These are phyloP conservation scores for Kalmusia sp. DNA, from an alignment of 2,329 filamentous ascomycete species.

Conservation along the genomic window DNA sequence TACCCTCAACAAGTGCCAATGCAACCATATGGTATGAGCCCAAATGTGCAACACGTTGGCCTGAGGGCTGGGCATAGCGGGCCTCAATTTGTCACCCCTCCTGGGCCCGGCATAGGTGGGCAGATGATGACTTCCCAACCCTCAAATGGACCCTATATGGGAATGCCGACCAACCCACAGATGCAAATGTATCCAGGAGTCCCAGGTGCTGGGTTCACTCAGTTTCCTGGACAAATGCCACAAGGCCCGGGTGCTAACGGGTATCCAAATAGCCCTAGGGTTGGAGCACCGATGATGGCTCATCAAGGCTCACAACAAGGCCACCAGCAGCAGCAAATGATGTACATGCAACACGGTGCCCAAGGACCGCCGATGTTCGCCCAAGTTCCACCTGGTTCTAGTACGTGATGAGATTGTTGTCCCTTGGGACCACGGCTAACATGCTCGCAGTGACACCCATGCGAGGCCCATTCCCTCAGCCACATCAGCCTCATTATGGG, in stretches of 20 bases:
- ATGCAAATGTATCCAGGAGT: conserved; percentile 83
- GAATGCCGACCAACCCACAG: conserved; percentile 71
- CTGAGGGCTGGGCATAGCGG: conserved; percentile 76
- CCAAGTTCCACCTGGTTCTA: conserved; percentile 74
- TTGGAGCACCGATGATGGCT: conserved; percentile 85
- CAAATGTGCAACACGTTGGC: conserved; percentile 72
- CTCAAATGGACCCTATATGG: conserved; percentile 73
- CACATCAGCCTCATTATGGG: conserved; percentile 49
- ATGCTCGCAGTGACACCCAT: conserved; percentile 44
- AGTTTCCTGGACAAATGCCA: conserved; percentile 55
- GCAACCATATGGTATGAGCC: conserved; percentile 73
- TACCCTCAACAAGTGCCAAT: conserved; percentile 64
- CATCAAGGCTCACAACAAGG: conserved; percentile 94
- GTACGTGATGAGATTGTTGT: conserved; percentile 61
- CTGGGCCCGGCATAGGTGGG: conserved; percentile 72
- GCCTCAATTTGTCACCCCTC: conserved; percentile 74
- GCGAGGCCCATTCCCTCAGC: conserved; percentile 47
- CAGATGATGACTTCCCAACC: conserved; percentile 83
- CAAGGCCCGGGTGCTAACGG: conserved; percentile 72
- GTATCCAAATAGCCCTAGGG: conserved; percentile 82
- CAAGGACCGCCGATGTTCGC: conserved; percentile 77
- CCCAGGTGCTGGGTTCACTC: conserved; percentile 71
- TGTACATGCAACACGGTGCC: conserved; percentile 77
- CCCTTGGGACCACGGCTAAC: conserved; percentile 13
- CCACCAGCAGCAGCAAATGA: conserved; percentile 71